These are phyloP conservation scores for Eurotiales sp. DNA, from an alignment of 2,329 filamentous ascomycete species.

Conservation along the genomic window DNA sequence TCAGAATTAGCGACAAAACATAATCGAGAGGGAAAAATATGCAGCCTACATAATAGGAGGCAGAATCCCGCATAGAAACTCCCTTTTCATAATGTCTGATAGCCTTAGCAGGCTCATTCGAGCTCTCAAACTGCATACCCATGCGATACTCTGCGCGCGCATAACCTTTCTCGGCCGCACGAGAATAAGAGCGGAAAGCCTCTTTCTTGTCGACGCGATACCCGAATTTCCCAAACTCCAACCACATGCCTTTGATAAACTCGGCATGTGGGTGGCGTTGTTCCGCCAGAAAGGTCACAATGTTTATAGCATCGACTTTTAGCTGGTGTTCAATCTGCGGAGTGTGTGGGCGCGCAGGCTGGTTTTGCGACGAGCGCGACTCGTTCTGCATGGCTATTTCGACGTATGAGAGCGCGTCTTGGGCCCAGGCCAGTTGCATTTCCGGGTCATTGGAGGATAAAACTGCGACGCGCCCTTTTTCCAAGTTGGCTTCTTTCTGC, in stretches of 20 bases:
- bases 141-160: slow-evolving; percentile 91
- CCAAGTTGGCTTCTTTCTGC: slow-evolving; percentile 85
- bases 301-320: slow-evolving; percentile 82
- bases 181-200: slow-evolving; percentile 80
- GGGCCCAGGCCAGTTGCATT: slow-evolving; percentile 95
- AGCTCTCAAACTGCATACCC: slow-evolving; percentile 96
- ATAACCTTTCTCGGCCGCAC: slow-evolving; percentile 82
- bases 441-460: slow-evolving; percentile 91
- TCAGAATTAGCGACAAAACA: slow-evolving; percentile 16
- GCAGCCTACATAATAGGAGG: slow-evolving; percentile 62
- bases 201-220: slow-evolving; percentile 89
- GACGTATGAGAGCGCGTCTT: slow-evolving; percentile 84
- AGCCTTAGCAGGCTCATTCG: slow-evolving; percentile 86
- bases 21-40: slow-evolving; percentile 7
- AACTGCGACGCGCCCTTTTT: slow-evolving; percentile 76
- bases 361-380: slow-evolving; percentile 58
- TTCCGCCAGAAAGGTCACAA: slow-evolving; percentile 82
- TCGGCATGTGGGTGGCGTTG: slow-evolving; percentile 91
- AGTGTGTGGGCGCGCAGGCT: slow-evolving; percentile 66
- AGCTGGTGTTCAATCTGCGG: slow-evolving; percentile 87
- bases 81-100: slow-evolving; percentile 86
- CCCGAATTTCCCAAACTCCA: slow-evolving; percentile 96
- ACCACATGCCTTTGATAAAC: slow-evolving; percentile 93
- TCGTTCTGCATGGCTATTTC: slow-evolving; percentile 78
- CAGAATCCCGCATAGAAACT: slow-evolving; percentile 76